These are phyloP conservation scores for Thielaviopsis cerberus DNA, from an alignment of 2,329 filamentous ascomycete species.

Conservation along the genomic window DNA sequence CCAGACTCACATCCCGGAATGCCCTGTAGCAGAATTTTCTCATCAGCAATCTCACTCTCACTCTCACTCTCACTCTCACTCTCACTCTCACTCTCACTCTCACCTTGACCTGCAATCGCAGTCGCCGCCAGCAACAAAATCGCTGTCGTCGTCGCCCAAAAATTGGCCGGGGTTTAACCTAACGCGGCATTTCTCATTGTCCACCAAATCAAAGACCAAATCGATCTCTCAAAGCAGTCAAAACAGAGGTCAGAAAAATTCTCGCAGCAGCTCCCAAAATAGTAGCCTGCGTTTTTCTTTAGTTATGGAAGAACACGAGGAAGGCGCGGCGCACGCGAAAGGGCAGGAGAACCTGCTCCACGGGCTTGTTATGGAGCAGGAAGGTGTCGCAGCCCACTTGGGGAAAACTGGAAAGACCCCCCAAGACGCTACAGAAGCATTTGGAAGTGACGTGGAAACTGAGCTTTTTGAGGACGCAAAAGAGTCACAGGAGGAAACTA, in stretches of 20 bases:
- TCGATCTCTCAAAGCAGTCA: no score
- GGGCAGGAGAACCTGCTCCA: neutral
- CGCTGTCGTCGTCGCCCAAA: neutral
- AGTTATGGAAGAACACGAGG: neutral
- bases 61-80: neutral
- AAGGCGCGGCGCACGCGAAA: neutral
- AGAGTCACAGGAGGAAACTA: slow-evolving; percentile 3
- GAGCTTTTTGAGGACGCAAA: slow-evolving; percentile 6
- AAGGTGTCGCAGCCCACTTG: neutral
- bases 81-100: neutral
- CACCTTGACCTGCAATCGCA: neutral
- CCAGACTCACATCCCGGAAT: neutral
- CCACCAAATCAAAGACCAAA: neutral
- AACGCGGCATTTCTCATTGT: neutral
- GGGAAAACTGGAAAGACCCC: neutral
- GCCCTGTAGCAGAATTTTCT: neutral
- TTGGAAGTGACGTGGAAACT: neutral
- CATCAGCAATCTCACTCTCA: neutral
- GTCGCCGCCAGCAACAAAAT: neutral
- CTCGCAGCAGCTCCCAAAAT: neutral
- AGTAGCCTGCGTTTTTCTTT: neutral
- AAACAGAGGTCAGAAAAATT: neutral
- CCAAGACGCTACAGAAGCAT: neutral
- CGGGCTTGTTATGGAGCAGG: neutral
- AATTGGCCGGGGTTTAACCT: neutral